Base-by-base conservation (phyloP, 2,329 filamentous ascomycete species). In the Aaosphaeria pasadenensis region DNA sequence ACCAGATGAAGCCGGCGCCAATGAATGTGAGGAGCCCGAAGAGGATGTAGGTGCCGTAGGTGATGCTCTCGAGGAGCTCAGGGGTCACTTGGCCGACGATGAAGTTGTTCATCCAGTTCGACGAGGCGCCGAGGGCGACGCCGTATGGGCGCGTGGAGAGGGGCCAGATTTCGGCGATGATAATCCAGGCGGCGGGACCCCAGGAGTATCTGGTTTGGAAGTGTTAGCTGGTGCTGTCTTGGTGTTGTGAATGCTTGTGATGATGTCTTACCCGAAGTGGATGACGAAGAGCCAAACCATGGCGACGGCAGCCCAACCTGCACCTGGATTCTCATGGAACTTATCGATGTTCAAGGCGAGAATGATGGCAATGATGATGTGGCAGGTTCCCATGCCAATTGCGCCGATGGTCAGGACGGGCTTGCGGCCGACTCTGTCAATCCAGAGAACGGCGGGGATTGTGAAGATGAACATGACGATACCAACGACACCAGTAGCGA, bases 41-140 rank as follows among this genome's bases (percentile, higher is more conserved):
- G 59, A 80, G 74, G 53, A 79, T 77, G 60, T 81, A 81, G 3
- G 55, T 60, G 1, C 57, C 76, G 45, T 71, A 73, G 32, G 72
- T 50, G 29, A 62, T 54, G 1, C 87, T 80, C 13, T 84, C 82
- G 13, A 91, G 86, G 76, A 95, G 82, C 65, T 87, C 91, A 0
- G 88, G 88, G 0, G 87, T 90, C 41, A 62, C 54, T 2, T 60
- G 48, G 1, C 87, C 86, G 50, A 95, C 91, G 39, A 66, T 54
- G 39, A 60, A 66, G 41, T 90, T 92, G 86, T 87, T 91, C 56
- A 92, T 81, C 89, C 89, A 95, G 81, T 94, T 95, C 67, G 86
- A 89, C 51, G 61, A 67, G 30, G 84, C 85, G 11, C 85, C 86
- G 0, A 91, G 72, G 0, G 86, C 78, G 9, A 87, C 85, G 38